Base-by-base conservation (phyloP, 192 early-diverging fungal species). In the Chytriomyces hyalinus region DNA sequence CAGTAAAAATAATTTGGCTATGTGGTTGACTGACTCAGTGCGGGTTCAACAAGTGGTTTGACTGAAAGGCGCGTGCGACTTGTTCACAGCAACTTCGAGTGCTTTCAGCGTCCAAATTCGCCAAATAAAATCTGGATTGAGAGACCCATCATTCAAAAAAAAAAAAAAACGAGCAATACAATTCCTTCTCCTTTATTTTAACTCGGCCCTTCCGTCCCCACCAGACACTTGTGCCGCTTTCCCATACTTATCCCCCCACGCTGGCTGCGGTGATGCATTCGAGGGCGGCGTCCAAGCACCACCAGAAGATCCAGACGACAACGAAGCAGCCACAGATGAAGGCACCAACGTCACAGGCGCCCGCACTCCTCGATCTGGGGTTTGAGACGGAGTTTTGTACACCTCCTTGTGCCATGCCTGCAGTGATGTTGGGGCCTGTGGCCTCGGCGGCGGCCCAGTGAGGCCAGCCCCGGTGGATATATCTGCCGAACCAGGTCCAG, bases 161-260 rank as follows among this genome's bases (percentile, higher is more conserved):
- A 36, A 36, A 36, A 36, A 36, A 36, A 36, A 36, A 36, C 36
- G 36, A 36, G 36, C 36, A 36, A 36, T 36, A 36, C 36, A 36
- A 36, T 36, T 36, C 36, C 36, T 36, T 36, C 36, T 36, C 36
- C 36, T 36, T 36, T 36, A 36, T 36, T 36, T 36, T 3, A 36
- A 4, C 36, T 36, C 36, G 36, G 36, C 36, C 36, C 36, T 36
- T 36, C 36, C 36, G 36, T 36, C 36, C 36, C 36, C 36, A 36
- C 36, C 36, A 36, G 36, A 36, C 36, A 36, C 36, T 36, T 36
- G 36, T 36, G 36, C 36, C 36, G 36, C 36, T 36, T 36, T 36
- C 36, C 36, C 53, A 57, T n/a, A 57, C 53, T 57, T 57, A 13
- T 57, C 53, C 53, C 53, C 53, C 53, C 53, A 57, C 20, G 53